Percentiles rank a stretch among this genome's conserved stretches.
phyloP scores from a whole-genome alignment of 2,329 filamentous ascomycete species.

The Penicillium sp. region DNA sequence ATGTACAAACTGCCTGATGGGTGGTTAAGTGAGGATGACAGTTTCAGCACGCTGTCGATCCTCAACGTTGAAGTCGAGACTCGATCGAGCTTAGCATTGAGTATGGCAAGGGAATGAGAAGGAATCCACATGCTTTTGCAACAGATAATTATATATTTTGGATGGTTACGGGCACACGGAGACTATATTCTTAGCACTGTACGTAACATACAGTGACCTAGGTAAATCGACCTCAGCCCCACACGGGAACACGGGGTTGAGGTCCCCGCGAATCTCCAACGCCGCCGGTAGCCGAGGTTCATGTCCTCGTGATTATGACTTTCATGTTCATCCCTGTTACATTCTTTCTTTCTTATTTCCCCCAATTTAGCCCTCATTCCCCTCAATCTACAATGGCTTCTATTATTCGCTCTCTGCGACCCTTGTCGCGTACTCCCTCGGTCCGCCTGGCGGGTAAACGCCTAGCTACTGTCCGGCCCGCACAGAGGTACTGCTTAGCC shows the following conservation, averaged over 20 bases:
- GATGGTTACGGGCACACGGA: too few relatives aligned
- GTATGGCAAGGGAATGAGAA: too few relatives aligned
- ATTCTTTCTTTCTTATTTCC: slow-evolving; percentile 2
- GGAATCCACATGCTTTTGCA: too few relatives aligned
- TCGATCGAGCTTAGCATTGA: too few relatives aligned
- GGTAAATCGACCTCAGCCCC: slow-evolving; percentile 9
- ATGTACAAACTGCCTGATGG: too few relatives aligned
- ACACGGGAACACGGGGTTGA: slow-evolving; percentile 11
- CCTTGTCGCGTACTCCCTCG: slow-evolving; percentile 43
- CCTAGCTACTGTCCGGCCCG: slow-evolving; percentile 38
- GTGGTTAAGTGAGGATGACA: too few relatives aligned
- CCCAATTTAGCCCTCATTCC: slow-evolving; percentile 4
- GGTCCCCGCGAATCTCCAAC: slow-evolving; percentile 23
- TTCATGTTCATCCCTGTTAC: neutral
- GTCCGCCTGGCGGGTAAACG: slow-evolving; percentile 42
- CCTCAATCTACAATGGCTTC: slow-evolving; percentile 46
- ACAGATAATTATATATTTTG: too few relatives aligned
- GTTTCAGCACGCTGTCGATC: too few relatives aligned
- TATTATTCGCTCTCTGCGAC: slow-evolving; percentile 48
- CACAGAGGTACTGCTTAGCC: slow-evolving; percentile 39
- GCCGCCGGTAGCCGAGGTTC: slow-evolving; percentile 29
- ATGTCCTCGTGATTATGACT: slow-evolving; percentile 21
- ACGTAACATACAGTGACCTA: too few relatives aligned
- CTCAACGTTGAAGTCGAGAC: too few relatives aligned
- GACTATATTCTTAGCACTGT: too few relatives aligned